Evolutionary conservation across 768 basidiomycete genomes (phyloP), one percentile per base, ranked within the genome.

Genomic region (Roridomyces roridus): DNA sequence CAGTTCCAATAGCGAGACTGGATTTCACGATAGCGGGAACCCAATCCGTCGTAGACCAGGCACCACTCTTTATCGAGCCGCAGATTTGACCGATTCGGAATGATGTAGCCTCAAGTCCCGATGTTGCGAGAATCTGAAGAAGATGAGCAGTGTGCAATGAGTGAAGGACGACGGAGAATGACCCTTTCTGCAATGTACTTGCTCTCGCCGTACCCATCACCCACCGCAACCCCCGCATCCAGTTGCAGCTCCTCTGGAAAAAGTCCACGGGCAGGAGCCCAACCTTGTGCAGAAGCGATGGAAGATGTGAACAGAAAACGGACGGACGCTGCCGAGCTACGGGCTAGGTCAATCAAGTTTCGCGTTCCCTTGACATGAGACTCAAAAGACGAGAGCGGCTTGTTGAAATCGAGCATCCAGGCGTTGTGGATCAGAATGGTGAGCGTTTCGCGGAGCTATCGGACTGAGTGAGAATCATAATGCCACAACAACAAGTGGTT

Each of bases 391-490:
- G 73, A 69, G 5, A 83, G 61, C 0, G 72, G 55, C 23, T 76
- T 25, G 53, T 80, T 82, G 63, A 82, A 81, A 40, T 83, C 75
- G n/a, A n/a, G n/a, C n/a, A n/a, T n/a, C n/a, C n/a, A n/a, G n/a
- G n/a, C n/a, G n/a, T n/a, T n/a, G n/a, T 81, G 79, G 11, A 81
- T 72, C 52, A 82, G 72, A 15, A 59, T 49, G 1, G 70, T 78
- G 7, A 76, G 65, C 7, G 63, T 63, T 18, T 63, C 55, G 14
- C 66, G 63, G 10, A 78, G 58, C 71, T 75, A n/a, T n/a, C n/a
- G 43, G 4, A 20, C 4, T 31, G 8, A 42, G 17, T 11, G 21
- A 23, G 18, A 2, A 48, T 39, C 46, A 15, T 4, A 17, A 34
- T 18, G 21, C 6, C 29, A 51, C 29, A 44, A 15, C 24, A 37